Evolutionary conservation across 1,284 basidiomycete genomes (phyloP), one percentile per base, ranked within the genome.

Genomic region (Rhodotorula glutinis): DNA sequence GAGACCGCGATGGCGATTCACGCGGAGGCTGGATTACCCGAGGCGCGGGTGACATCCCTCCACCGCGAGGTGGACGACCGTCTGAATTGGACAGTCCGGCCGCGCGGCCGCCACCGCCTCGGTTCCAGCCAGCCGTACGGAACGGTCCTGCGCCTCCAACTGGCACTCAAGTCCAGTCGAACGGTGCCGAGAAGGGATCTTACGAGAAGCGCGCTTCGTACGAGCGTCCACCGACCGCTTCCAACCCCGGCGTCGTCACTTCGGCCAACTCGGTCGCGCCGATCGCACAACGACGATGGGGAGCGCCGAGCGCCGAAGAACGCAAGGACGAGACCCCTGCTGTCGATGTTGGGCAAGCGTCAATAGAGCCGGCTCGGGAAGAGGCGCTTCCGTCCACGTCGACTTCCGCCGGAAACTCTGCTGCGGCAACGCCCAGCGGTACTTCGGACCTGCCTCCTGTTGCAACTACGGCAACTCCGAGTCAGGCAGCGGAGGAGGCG

Each of bases 11-110:
- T 49, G 30, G 44, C 17, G 58, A 55, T 4, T 14, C 27, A 27
- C 5, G 29, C 19, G 11, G 27, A 53, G 57, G 44, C 16, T 47
- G 56, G 56, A 14, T 30, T 29, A 29, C 23, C 11, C 56, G 56
- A 13, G 43, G 19, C 2, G 29, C 21, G 3, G 63, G 54, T 3
- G 66, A 60, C 1, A 43, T 63, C 0, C 62, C 66, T 21, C 66
- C 66, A 4, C 58, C 66, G 16, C 58, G 66, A 5, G 27, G 46
- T 25, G n/a, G 13, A 23, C 49, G 49, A 17, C 52, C 57, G 33
- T 38, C 33, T 5, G 33, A 38, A 38, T 5, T 38, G 33, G 33
- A 38, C 33, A 7, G 7, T 5, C 33, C 33, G 7, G 33, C 33
- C 33, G 33, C 44, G 49, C n/a, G 49, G n/a, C 25, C 14, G 46